A percentile compares a stretch with the other conserved stretches of the same genome.
phyloP scores from a whole-genome alignment of 257 asterid species.

The Jasminum sambac region DNA sequence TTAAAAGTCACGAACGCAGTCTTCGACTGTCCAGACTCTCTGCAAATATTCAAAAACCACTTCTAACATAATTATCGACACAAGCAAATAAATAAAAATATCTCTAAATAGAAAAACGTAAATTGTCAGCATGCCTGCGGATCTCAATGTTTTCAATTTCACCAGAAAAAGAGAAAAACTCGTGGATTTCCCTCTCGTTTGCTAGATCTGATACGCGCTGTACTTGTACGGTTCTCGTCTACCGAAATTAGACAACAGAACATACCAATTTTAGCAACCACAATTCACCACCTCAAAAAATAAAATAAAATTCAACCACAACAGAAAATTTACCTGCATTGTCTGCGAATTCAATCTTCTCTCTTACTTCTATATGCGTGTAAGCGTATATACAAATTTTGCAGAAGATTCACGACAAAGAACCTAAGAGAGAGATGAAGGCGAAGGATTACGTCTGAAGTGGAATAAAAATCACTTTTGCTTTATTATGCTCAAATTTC shows the following conservation, averaged over 20 bases:
- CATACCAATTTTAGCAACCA: background rate
- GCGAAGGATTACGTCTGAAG: background rate
- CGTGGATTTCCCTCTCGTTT: conserved; percentile 82
- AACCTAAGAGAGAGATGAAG: background rate
- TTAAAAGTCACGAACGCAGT: conserved; percentile 86
- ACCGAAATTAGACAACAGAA: conserved; percentile 18
- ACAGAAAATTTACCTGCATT: conserved; percentile 59
- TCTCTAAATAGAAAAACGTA: background rate
- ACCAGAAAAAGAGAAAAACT: conserved; percentile 96
- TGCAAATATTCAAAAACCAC: conserved; percentile 34
- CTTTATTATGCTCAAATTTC: background rate
- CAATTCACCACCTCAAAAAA: conserved; percentile 10
- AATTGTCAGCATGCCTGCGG: conserved; percentile 45
- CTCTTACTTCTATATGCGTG: conserved; percentile 13
- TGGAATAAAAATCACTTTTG: background rate
- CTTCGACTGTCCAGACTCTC: conserved; percentile 61
- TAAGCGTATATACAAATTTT: background rate
- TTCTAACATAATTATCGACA: conserved; percentile 2
- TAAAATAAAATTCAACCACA: background rate
- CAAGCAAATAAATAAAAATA: background rate
- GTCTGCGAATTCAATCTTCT: conserved; percentile 27
- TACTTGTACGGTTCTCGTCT: conserved; percentile 68
- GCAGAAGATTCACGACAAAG: conserved; percentile 11
- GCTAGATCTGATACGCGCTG: conserved; percentile 86
- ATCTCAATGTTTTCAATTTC: conserved; percentile 84